A percentile compares a stretch with the other conserved stretches of the same genome.
Conservation (phyloP, 1,284 basidiomycete species). For the Boletus albobrunnescens region DNA sequence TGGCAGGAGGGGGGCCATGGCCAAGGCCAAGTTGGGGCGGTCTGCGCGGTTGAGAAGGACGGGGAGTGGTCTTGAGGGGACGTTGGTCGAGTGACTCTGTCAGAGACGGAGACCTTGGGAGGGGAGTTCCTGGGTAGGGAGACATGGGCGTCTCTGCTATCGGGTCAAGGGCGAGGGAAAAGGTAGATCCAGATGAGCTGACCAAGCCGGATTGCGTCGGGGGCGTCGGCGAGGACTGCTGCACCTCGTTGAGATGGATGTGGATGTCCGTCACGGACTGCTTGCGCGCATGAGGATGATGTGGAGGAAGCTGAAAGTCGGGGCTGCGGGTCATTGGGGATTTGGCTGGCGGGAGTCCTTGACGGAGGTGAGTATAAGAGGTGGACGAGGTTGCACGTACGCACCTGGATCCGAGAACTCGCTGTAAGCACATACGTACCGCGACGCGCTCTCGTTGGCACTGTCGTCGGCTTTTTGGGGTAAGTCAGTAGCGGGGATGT, state of each 20-base stretch:
- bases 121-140: conserved; percentile 41
- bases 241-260: conserved; percentile 37
- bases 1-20: conserved; percentile 37
- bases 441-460: conserved; percentile 7
- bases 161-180: conserved; percentile 63
- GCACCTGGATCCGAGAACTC: conserved; percentile 27
- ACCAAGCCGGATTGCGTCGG: conserved; percentile 35
- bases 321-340: conserved; percentile 52
- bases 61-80: conserved; percentile 13
- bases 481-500: conserved; percentile 45
- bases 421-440: conserved; percentile 31
- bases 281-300: conserved; percentile 77
- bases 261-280: conserved; percentile 60
- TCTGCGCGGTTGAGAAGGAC: conserved; percentile 24
- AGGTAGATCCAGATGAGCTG: conserved; percentile 53
- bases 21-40: conserved; percentile 46
- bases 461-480: conserved; percentile 17
- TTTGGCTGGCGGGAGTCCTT: conserved; percentile 8
- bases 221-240: conserved; percentile 27
- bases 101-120: conserved; percentile 24
- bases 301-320: conserved; percentile 48
- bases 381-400: not conserved
- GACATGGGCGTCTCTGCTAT: conserved; percentile 54
- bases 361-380: conserved; percentile 7
- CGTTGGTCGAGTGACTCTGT: conserved; percentile 17